These are phyloP conservation scores for Parathielavia appendiculata DNA, from an alignment of 495 filamentous ascomycete species.

Conservation along the genomic window DNA sequence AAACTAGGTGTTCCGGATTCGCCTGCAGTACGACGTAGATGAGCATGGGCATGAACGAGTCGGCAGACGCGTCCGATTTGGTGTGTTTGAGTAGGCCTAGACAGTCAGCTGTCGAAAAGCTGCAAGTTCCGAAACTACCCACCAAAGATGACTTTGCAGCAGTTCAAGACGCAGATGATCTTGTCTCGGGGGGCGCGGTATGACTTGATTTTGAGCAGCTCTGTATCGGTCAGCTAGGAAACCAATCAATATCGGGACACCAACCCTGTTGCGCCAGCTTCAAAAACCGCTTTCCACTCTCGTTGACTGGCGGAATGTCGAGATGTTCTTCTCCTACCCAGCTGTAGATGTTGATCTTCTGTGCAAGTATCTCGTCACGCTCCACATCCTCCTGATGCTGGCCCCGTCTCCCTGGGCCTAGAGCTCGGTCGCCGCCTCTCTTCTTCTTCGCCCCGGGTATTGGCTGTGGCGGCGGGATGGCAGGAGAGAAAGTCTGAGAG, in stretches of 20 bases:
- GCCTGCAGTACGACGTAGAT: constrained; percentile 94
- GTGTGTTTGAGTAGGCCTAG: constrained; percentile 83
- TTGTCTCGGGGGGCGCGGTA: constrained; percentile 96
- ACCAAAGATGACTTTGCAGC: constrained; percentile 99
- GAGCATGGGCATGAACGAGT: constrained; percentile 90
- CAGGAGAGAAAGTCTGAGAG: constrained; percentile 91
- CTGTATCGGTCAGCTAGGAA: constrained; percentile 43
- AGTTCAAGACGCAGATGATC: constrained; percentile 96
- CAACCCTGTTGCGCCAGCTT: constrained; percentile 80
- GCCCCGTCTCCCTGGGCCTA: constrained; percentile 78
- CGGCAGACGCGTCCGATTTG: constrained; percentile 89
- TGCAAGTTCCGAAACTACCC: constrained; percentile 21
- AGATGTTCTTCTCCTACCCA: constrained; percentile 94
- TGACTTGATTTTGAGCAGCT: constrained; percentile 89
- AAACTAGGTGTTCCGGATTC: constrained; percentile 90
- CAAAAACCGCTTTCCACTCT: constrained; percentile 81
- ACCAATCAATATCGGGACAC: constrained; percentile 13
- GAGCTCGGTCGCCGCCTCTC: constrained; percentile 59
- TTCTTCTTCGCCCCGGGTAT: constrained; percentile 63
- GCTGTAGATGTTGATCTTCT: constrained; percentile 93
- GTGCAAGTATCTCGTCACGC: constrained; percentile 85
- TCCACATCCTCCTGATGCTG: constrained; percentile 99
- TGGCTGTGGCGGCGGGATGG: constrained; percentile 76
- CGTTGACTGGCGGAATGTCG: constrained; percentile 82
- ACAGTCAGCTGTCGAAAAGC: constrained; percentile 17